Percentiles rank a stretch among this genome's conserved stretches.
Evolutionary conservation across 1,284 basidiomycete species (phyloP).

Genomic region (Trichosporon faecale): DNA sequence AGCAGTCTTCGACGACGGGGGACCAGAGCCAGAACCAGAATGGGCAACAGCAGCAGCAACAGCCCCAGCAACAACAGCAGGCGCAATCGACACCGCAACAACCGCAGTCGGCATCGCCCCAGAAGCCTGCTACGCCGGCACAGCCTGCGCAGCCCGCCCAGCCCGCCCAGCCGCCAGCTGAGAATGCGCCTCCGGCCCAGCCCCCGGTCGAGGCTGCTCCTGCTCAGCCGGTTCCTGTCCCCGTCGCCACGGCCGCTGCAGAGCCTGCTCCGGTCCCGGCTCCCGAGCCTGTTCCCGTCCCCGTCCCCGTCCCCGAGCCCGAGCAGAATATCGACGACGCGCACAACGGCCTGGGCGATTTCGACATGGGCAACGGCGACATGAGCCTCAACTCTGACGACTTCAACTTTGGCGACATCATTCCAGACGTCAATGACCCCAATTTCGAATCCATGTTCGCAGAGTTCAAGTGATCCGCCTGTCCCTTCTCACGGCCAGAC

Average conservation of each 20-base stretch:
- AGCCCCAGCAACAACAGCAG: conserved; percentile 4
- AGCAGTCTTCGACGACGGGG: neutral
- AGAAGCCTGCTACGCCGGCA: neutral
- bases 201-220: neutral
- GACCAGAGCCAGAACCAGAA: conserved; percentile 6
- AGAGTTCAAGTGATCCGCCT: conserved; percentile 31
- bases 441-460: conserved; percentile 40
- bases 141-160: neutral
- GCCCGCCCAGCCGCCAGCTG: neutral
- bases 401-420: conserved; percentile 38
- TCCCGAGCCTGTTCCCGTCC: neutral
- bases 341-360: neutral
- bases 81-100: neutral
- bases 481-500: neutral
- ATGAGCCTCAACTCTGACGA: conserved; percentile 37
- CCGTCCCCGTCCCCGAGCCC: neutral
- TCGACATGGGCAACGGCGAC: conserved; percentile 13
- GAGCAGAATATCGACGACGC: conserved; percentile 9
- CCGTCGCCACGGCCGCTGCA: neutral
- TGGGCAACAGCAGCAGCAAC: conserved; percentile 11
- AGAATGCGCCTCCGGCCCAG: neutral
- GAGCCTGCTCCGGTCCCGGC: neutral
- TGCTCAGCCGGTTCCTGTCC: neutral
- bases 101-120: neutral
- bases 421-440: conserved; percentile 37